These are phyloP conservation scores for Salvia splendens DNA, from an alignment of 257 asterid genomes.

Conservation along the genomic window DNA sequence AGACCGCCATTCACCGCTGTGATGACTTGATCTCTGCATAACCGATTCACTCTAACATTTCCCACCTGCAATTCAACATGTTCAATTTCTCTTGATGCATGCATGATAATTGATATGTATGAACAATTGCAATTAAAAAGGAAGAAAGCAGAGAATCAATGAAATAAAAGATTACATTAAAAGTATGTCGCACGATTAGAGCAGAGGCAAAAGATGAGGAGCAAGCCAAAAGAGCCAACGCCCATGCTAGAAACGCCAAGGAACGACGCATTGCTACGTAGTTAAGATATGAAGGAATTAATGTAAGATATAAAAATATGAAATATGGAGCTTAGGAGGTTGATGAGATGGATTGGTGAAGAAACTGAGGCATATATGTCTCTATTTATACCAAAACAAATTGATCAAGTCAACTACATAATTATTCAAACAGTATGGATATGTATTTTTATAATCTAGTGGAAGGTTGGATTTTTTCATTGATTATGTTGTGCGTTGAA, in stretches of 20 bases:
- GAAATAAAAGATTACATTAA: slow-evolving; percentile 42
- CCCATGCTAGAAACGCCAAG: slow-evolving; percentile 31
- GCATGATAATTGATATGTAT: not conserved
- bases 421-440: not conserved
- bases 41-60: slow-evolving; percentile 47
- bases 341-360: not conserved
- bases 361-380: slow-evolving; percentile 16
- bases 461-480: not conserved
- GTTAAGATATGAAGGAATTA: not conserved
- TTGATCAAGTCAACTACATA: slow-evolving; percentile 3
- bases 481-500: not conserved
- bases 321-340: no score
- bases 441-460: not conserved
- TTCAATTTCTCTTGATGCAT: not conserved
- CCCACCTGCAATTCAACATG: slow-evolving; percentile 46
- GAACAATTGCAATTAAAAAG: not conserved
- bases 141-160: not conserved
- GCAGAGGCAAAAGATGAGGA: slow-evolving; percentile 14
- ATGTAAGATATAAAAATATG: not conserved
- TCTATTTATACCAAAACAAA: slow-evolving; percentile 27
- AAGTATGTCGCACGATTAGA: slow-evolving; percentile 55
- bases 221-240: slow-evolving; percentile 30
- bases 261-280: slow-evolving; percentile 5
- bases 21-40: slow-evolving; percentile 56
- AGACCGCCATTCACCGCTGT: slow-evolving; percentile 66